Evolutionary conservation across 352 stramenopile species (phyloP).

Genomic region (Pythium dissotocum): DNA sequence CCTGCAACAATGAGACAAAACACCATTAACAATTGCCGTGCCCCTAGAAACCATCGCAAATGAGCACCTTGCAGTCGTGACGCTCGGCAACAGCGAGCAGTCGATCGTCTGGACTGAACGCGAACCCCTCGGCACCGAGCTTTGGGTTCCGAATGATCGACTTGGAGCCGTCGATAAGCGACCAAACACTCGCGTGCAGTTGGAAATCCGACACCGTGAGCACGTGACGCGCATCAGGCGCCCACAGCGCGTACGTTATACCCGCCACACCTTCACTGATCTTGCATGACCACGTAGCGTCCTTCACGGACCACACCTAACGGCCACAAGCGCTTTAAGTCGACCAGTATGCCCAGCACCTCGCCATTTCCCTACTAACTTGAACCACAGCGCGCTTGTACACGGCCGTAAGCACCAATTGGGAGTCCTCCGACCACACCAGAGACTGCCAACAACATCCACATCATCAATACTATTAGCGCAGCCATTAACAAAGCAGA

Average conservation of each 20-base stretch:
- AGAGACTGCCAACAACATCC: constrained; percentile 27
- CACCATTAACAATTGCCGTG: no score
- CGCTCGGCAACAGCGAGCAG: constrained; percentile 72
- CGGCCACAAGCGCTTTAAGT: not conserved
- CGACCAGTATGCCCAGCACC: not conserved
- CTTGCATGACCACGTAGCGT: constrained; percentile 67
- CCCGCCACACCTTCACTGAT: constrained; percentile 77
- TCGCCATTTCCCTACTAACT: constrained; percentile 19
- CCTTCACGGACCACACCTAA: constrained; percentile 62
- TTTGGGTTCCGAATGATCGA: constrained; percentile 72
- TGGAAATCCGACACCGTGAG: constrained; percentile 86
- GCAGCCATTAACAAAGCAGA: not conserved
- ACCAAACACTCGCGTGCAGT: constrained; percentile 82
- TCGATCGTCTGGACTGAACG: constrained; percentile 57
- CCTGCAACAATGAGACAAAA: constrained; percentile 28
- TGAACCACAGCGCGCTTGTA: constrained; percentile 73
- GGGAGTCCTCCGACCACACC: constrained; percentile 64
- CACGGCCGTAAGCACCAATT: constrained; percentile 60
- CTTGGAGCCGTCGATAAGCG: constrained; percentile 56
- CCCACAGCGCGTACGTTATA: constrained; percentile 53
- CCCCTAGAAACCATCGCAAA: not conserved
- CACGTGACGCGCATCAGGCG: constrained; percentile 61
- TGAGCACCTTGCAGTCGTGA: constrained; percentile 70
- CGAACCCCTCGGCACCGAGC: constrained; percentile 59
- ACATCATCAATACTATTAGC: not conserved